Evolutionary conservation across 805 yeast species (phyloP).

Genomic region (Metschnikowia gruessii): DNA sequence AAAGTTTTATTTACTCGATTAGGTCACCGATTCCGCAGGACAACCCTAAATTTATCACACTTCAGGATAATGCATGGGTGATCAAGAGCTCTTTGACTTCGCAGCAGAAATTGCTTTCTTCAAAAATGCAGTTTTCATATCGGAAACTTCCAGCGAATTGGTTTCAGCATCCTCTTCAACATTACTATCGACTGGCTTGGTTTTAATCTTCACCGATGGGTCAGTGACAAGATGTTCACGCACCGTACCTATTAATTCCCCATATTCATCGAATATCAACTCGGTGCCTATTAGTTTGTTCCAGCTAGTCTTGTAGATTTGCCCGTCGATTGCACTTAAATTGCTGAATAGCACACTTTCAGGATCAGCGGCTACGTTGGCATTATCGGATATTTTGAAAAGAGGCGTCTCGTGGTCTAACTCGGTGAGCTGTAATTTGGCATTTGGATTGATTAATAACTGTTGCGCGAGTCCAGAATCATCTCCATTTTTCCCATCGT

Average conservation of each 20-base stretch:
- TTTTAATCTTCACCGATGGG: constrained; percentile 24
- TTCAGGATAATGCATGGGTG: too few species aligned
- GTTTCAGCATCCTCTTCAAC: constrained; percentile 20
- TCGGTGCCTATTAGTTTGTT: constrained; percentile 75
- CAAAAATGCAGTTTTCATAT: constrained; percentile 22
- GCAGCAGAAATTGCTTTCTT: constrained; percentile 22
- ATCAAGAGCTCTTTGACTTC: constrained; percentile 2
- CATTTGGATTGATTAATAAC: constrained; percentile 38
- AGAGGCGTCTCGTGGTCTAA: constrained; percentile 33
- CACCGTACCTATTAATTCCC: constrained; percentile 39
- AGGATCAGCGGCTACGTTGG: constrained; percentile 19
- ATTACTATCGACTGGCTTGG: constrained; percentile 11
- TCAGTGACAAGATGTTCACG: constrained; percentile 37
- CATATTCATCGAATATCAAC: constrained; percentile 42
- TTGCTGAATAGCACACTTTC: constrained; percentile 24
- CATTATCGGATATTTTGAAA: constrained; percentile 36
- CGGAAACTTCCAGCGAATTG: constrained; percentile 16
- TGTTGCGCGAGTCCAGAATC: constrained; percentile 18
- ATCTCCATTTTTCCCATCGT: constrained; percentile 4
- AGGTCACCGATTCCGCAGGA: too few species aligned
- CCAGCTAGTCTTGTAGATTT: constrained; percentile 76
- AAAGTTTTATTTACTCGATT: too few species aligned
- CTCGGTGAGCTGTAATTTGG: constrained; percentile 39
- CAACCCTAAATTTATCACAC: too few species aligned
- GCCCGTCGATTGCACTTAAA: constrained; percentile 38